Conservation (phyloP, 2,329 filamentous ascomycete species). For the Capronia coronata region DNA sequence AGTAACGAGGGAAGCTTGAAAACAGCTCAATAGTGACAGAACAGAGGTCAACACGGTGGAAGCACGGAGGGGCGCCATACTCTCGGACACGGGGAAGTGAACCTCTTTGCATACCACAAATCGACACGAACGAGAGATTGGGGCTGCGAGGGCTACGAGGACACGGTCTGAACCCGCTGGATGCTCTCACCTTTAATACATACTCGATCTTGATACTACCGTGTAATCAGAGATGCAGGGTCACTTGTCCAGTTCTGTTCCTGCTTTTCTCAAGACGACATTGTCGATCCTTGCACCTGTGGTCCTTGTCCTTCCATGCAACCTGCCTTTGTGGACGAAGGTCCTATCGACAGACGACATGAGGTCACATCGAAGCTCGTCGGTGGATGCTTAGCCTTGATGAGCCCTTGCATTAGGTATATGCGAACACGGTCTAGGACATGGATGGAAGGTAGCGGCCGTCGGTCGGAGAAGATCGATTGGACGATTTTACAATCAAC, state of each 20-base stretch:
- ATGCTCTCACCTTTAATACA: neutral
- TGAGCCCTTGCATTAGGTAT: conserved; percentile 15
- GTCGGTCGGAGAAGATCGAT: conserved; percentile 1
- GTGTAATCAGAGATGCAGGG: too few species aligned
- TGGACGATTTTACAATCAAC: conserved; percentile 7
- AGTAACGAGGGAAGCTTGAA: conserved; percentile 11
- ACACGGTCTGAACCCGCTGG: too few species aligned
- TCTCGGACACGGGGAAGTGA: too few species aligned
- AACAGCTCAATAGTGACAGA: conserved; percentile 14
- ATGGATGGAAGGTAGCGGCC: neutral
- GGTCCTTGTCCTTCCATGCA: neutral
- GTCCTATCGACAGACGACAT: conserved; percentile 8
- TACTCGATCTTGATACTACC: too few species aligned
- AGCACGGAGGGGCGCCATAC: conserved; percentile 6
- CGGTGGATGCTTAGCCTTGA: neutral
- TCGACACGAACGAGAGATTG: neutral
- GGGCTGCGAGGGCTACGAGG: too few species aligned
- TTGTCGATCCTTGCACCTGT: conserved; percentile 3
- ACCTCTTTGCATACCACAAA: neutral
- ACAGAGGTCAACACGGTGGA: conserved; percentile 8
- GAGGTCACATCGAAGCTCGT: conserved; percentile 3
- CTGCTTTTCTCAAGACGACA: too few species aligned
- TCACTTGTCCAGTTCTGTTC: too few species aligned
- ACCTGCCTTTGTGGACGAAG: conserved; percentile 13
- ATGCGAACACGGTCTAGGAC: neutral